A percentile compares a stretch with the other conserved stretches of the same genome.
These are phyloP conservation scores for Keithomyces neogunnii DNA, from an alignment of 2,329 filamentous ascomycete genomes.

Conservation along the genomic window DNA sequence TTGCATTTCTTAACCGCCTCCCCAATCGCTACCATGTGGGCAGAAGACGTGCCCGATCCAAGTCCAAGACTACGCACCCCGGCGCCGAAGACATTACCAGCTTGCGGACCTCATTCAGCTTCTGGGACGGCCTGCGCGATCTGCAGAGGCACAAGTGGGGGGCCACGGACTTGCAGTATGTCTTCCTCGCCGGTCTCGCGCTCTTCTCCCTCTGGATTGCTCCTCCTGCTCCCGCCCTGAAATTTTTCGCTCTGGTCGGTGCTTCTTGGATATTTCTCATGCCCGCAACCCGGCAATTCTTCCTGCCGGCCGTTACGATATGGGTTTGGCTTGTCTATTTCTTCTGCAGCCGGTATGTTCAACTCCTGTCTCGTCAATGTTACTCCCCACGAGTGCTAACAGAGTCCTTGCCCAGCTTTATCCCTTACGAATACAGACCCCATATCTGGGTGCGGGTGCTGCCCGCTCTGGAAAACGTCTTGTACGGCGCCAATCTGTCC, in stretches of 20 bases:
- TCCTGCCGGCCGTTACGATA: slow-evolving; percentile 78
- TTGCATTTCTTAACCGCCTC: slow-evolving; percentile 33
- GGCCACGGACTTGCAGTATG: slow-evolving; percentile 76
- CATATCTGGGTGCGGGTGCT: slow-evolving; percentile 94
- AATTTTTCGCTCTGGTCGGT: slow-evolving; percentile 61
- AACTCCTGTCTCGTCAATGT: too few relatives aligned
- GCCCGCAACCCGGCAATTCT: slow-evolving; percentile 83
- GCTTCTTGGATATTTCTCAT: slow-evolving; percentile 65
- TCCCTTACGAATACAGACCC: slow-evolving; percentile 78
- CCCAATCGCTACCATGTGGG: slow-evolving; percentile 30
- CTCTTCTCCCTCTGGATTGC: slow-evolving; percentile 81
- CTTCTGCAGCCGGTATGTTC: slow-evolving; percentile 80
- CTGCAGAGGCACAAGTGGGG: slow-evolving; percentile 74
- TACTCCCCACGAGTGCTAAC: background rate
- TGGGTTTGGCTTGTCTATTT: slow-evolving; percentile 86
- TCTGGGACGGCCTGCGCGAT: slow-evolving; percentile 65
- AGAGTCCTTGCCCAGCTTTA: slow-evolving; percentile 53
- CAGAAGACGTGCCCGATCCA: slow-evolving; percentile 29
- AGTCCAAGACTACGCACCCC: slow-evolving; percentile 24
- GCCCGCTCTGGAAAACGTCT: slow-evolving; percentile 88
- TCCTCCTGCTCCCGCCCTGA: slow-evolving; percentile 69
- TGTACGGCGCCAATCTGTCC: slow-evolving; percentile 91
- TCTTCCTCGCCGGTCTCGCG: slow-evolving; percentile 62
- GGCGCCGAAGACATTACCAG: slow-evolving; percentile 56
- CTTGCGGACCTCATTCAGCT: slow-evolving; percentile 75